Evolutionary conservation across 2,329 filamentous ascomycete genomes (phyloP).

Genomic region (Coniochaeta sp.): DNA sequence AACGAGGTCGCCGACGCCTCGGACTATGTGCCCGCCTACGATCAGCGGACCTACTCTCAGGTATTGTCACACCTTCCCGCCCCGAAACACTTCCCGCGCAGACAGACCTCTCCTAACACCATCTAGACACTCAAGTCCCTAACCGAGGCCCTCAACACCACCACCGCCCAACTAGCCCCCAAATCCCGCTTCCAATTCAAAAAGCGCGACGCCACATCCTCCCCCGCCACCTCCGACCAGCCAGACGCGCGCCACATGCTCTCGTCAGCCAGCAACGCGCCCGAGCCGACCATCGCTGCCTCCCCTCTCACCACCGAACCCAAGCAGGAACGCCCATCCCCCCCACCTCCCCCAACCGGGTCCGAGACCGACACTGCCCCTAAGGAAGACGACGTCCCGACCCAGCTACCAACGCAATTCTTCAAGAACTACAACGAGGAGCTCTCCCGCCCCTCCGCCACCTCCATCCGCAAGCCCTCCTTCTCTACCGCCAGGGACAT

Average conservation of each 20-base stretch:
- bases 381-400: constrained; percentile 20
- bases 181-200: constrained; percentile 82
- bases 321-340: background rate
- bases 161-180: constrained; percentile 60
- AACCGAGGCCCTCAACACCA: constrained; percentile 69
- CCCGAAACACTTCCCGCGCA: background rate
- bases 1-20: constrained; percentile 80
- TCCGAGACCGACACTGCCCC: background rate
- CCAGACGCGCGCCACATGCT: constrained; percentile 34
- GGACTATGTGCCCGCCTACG: constrained; percentile 78
- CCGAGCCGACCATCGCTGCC: too few species aligned
- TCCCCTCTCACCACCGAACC: too few species aligned
- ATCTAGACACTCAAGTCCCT: constrained; percentile 69
- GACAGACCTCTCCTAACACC: background rate
- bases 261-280: constrained; percentile 3
- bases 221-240: constrained; percentile 22
- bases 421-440: constrained; percentile 52
- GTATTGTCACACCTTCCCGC: constrained; percentile 43
- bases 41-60: constrained; percentile 79
- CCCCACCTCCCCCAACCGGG: background rate
- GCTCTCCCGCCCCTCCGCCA: constrained; percentile 32
- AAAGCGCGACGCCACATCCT: constrained; percentile 15
- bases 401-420: constrained; percentile 29
- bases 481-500: constrained; percentile 57
- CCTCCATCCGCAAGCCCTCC: constrained; percentile 48